Percentiles rank a stretch among this genome's conserved stretches.
Evolutionary conservation across 2,329 filamentous ascomycete species (phyloP).

Genomic region (Cyclaneusma minus): DNA sequence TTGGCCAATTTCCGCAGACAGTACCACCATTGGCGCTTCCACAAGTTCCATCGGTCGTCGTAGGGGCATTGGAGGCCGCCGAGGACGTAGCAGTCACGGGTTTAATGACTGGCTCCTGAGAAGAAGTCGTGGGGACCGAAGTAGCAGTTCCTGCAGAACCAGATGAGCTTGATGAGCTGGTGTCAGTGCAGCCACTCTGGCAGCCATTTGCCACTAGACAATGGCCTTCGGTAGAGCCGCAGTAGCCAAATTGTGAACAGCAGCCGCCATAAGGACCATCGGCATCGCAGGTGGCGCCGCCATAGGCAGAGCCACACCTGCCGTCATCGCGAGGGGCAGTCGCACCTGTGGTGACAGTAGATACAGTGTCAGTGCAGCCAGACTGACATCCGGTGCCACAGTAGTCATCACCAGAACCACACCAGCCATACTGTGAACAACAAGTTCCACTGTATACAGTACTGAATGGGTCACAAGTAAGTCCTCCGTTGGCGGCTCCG

Average conservation of each 20-base stretch:
- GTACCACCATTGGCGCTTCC: conserved; percentile 30
- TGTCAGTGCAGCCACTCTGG: conserved; percentile 15
- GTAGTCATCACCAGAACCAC: conserved; percentile 24
- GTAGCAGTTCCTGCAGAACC: conserved; percentile 12
- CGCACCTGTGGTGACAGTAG: conserved; percentile 5
- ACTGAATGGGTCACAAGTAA: conserved; percentile 29
- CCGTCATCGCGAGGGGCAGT: conserved; percentile 13
- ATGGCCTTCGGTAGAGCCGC: conserved; percentile 14
- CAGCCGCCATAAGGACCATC: conserved; percentile 15
- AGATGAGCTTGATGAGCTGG: conserved; percentile 6
- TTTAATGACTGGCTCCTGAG: conserved; percentile 13
- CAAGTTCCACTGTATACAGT: conserved; percentile 27
- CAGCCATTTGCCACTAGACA: conserved; percentile 15
- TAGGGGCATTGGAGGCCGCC: conserved; percentile 14
- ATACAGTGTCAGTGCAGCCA: conserved; percentile 18
- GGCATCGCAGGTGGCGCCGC: conserved; percentile 14
- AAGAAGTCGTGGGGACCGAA: conserved; percentile 8
- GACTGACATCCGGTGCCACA: conserved; percentile 23
- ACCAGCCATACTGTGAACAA: conserved; percentile 26
- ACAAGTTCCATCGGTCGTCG: conserved; percentile 36
- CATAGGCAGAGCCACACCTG: conserved; percentile 13
- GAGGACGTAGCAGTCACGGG: conserved; percentile 9
- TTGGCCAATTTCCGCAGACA: conserved; percentile 34
- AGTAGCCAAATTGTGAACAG: conserved; percentile 17
- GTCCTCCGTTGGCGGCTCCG: conserved; percentile 27